A percentile compares a stretch with the other conserved stretches of the same genome.
These are phyloP conservation scores for Ambrosia artemisiifolia DNA, from an alignment of 129 eudicot species.

Conservation along the genomic window DNA sequence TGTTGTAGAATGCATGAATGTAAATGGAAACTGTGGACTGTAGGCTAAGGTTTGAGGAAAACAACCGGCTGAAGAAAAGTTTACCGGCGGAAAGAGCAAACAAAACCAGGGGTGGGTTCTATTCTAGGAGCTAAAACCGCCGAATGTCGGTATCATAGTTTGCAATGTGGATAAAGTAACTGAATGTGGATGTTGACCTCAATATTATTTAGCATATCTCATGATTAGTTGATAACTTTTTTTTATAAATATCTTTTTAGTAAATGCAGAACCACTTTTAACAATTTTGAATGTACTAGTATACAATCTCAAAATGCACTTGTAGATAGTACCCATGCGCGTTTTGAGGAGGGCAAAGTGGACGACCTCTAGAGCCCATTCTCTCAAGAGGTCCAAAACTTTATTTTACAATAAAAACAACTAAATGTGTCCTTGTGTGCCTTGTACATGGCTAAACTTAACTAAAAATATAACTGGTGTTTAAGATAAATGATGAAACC, in stretches of 20 bases:
- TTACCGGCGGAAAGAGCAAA: slow-evolving; percentile 17
- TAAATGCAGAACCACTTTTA: background rate
- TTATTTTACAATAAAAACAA: no score
- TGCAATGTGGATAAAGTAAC: background rate
- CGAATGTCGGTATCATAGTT: slow-evolving; percentile 19
- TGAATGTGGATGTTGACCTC: slow-evolving; percentile 1
- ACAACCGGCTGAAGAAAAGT: slow-evolving; percentile 31
- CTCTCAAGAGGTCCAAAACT: no score
- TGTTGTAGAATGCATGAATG: slow-evolving; percentile 26
- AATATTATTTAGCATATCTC: background rate
- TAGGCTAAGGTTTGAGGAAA: slow-evolving; percentile 33
- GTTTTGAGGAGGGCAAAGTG: no score
- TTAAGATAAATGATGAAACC: no score
- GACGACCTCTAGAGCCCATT: no score
- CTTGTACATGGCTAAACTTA: no score
- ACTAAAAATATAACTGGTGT: no score
- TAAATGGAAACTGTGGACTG: slow-evolving; percentile 37
- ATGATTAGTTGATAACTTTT: background rate
- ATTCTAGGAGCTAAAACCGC: slow-evolving; percentile 24
- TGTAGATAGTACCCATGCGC: no score
- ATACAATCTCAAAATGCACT: no score
- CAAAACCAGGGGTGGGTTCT: slow-evolving; percentile 34
- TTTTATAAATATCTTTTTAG: background rate
- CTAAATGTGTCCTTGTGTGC: no score
- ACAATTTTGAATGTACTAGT: no score